A percentile compares a stretch with the other conserved stretches of the same genome.
phyloP scores from a whole-genome alignment of 306 rosid genomes.

The Prosopis cineraria region DNA sequence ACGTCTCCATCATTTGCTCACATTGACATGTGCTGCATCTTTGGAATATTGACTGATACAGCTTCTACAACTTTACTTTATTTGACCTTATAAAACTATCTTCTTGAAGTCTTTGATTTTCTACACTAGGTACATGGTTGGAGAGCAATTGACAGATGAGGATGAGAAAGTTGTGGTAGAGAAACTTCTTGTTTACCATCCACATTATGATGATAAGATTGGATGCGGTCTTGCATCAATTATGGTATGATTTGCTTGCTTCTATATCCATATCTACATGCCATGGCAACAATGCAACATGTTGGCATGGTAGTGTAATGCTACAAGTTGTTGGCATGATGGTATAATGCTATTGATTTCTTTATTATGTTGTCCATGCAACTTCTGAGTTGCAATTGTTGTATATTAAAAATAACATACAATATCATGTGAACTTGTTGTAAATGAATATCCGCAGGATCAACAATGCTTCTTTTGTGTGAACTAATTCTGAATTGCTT shows the following conservation, averaged over 20 bases:
- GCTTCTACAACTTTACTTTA: neutral
- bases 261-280: neutral
- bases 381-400: too few species aligned
- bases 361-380: neutral
- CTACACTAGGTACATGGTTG: conserved; percentile 63
- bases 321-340: too few species aligned
- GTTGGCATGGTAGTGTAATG: neutral
- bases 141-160: conserved; percentile 53
- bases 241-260: conserved; percentile 51
- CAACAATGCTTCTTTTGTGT: neutral
- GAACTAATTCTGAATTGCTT: neutral
- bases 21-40: neutral
- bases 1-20: neutral
- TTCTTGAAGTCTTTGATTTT: neutral
- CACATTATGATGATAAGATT: conserved; percentile 78
- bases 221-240: conserved; percentile 85
- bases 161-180: conserved; percentile 69
- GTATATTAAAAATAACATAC: too few species aligned
- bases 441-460: neutral
- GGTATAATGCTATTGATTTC: neutral
- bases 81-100: neutral
- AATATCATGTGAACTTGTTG: neutral
- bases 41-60: neutral
- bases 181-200: conserved; percentile 80
- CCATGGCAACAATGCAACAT: neutral